phyloP scores from a whole-genome alignment of 441 rosid genomes.

The California macrophylla region DNA sequence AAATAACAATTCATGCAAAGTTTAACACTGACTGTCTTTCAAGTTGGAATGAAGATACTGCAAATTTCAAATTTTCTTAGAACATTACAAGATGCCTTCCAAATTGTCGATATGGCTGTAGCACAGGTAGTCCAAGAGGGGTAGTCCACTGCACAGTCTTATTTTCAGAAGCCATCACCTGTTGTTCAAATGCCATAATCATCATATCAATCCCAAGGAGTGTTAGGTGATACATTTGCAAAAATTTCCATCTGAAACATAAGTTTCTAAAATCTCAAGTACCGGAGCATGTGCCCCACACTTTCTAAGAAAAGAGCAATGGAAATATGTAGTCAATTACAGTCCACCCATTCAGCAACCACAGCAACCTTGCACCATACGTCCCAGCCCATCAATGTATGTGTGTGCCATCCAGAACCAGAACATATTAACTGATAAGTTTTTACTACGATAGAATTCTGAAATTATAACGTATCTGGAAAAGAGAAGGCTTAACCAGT shows the following conservation, averaged over 20 bases:
- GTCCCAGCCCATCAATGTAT: background rate
- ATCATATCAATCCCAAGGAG: background rate
- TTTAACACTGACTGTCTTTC: background rate
- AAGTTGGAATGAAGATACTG: conserved; percentile 26
- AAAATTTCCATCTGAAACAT: background rate
- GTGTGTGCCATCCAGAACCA: background rate
- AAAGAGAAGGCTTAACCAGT: background rate
- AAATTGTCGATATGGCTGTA: conserved; percentile 74
- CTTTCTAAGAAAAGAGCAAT: background rate
- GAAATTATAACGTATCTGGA: background rate
- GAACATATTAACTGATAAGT: background rate
- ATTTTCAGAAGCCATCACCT: conserved; percentile 85
- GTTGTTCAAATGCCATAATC: conserved; percentile 15
- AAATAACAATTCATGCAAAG: background rate
- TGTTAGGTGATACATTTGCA: background rate
- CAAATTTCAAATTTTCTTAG: background rate
- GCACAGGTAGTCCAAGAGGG: conserved; percentile 96
- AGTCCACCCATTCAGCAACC: background rate
- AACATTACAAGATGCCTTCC: conserved; percentile 50
- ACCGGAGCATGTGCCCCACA: background rate
- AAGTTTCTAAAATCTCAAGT: background rate
- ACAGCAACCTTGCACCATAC: background rate
- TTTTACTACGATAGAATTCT: background rate
- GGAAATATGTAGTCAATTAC: too few species aligned
- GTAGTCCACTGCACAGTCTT: conserved; percentile 88